Evolutionary conservation across 2,329 filamentous ascomycete species (phyloP).

Genomic region (Decorospora gaudefroyi): DNA sequence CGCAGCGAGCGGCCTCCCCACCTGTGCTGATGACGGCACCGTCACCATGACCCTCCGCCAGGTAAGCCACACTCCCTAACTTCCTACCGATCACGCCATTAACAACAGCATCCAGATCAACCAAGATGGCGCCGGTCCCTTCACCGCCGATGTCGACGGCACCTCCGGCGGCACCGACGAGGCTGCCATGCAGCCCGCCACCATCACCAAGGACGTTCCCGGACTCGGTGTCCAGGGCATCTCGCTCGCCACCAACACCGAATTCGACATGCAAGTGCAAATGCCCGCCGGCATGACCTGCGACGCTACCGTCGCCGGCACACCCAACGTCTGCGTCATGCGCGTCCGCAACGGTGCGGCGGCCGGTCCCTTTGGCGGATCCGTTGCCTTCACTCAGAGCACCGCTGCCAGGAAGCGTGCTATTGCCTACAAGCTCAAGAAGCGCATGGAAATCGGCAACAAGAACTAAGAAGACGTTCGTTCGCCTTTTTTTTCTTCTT

Average conservation of each 20-base stretch:
- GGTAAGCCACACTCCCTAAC: constrained; percentile 18
- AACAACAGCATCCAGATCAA: constrained; percentile 55
- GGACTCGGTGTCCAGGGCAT: constrained; percentile 62
- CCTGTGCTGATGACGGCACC: constrained; percentile 62
- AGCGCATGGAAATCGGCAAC: constrained; percentile 43
- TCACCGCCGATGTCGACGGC: constrained; percentile 64
- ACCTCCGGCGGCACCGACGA: constrained; percentile 67
- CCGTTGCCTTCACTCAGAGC: constrained; percentile 67
- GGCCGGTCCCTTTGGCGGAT: constrained; percentile 70
- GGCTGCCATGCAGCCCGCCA: constrained; percentile 62
- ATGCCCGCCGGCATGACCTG: constrained; percentile 72
- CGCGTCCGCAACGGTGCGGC: constrained; percentile 65
- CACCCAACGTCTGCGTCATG: constrained; percentile 66
- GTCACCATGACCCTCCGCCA: constrained; percentile 68
- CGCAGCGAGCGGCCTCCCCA: constrained; percentile 61
- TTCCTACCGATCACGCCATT: not conserved
- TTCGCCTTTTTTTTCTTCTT: too few species aligned
- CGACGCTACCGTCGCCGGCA: constrained; percentile 62
- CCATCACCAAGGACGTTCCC: constrained; percentile 65
- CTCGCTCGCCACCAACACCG: constrained; percentile 62
- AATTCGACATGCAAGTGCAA: constrained; percentile 66
- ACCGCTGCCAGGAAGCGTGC: constrained; percentile 63
- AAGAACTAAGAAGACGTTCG: constrained; percentile 31
- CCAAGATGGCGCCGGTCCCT: constrained; percentile 70
- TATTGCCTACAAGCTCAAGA: constrained; percentile 57